phyloP scores from a whole-genome alignment of 371 early-diverging fungal genomes.

The Phascolomyces articulosus region DNA sequence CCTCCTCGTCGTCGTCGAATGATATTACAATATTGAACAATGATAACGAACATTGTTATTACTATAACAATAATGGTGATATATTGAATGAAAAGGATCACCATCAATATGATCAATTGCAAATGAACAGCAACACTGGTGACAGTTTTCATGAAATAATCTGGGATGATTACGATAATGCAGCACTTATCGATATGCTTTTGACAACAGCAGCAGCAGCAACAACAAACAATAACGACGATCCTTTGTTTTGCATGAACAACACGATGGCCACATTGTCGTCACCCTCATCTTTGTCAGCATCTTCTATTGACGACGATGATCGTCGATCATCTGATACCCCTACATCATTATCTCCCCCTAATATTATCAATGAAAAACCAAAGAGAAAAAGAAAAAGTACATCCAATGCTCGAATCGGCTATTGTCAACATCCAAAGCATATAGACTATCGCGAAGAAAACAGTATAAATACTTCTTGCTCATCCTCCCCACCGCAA shows the following conservation, averaged over 20 bases:
- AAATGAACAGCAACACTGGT: not conserved
- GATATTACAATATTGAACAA: too few species aligned
- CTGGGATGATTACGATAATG: not conserved
- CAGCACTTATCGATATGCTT: not conserved
- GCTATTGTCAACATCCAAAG: slow-evolving; percentile 29
- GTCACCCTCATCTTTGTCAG: not conserved
- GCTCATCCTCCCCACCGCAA: too few species aligned
- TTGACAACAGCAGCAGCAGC: not conserved
- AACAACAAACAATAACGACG: not conserved
- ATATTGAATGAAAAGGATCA: not conserved
- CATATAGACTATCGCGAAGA: slow-evolving; percentile 21
- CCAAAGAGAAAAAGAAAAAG: not conserved
- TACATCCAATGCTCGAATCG: slow-evolving; percentile 18
- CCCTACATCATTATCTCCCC: not conserved
- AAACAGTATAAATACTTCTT: not conserved
- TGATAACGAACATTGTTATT: too few species aligned
- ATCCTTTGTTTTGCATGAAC: not conserved
- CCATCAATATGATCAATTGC: not conserved
- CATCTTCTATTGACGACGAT: not conserved
- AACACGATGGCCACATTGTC: too few species aligned
- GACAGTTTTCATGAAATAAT: not conserved
- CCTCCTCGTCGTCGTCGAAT: too few species aligned
- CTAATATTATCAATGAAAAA: not conserved
- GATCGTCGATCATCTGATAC: not conserved
- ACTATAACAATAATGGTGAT: too few species aligned